A percentile compares a stretch with the other conserved stretches of the same genome.
These are phyloP conservation scores for Guadua angustifolia DNA, from an alignment of 176 grass and related monocot species.

Conservation along the genomic window DNA sequence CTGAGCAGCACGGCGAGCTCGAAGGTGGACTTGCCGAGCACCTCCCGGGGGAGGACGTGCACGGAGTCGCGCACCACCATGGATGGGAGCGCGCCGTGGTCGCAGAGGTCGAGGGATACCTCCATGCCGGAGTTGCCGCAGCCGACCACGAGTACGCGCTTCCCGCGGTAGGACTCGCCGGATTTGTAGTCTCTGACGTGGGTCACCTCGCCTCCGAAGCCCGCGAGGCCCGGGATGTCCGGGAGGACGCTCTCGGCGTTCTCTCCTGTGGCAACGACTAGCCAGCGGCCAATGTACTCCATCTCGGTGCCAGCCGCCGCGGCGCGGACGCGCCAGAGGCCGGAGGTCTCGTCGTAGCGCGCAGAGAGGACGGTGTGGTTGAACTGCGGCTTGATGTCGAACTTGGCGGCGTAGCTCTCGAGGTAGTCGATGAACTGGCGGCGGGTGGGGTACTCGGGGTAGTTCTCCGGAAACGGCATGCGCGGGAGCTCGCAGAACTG, in stretches of 20 bases:
- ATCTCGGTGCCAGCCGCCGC: conserved; percentile 30
- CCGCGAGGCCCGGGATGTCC: conserved; percentile 52
- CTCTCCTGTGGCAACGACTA: conserved; percentile 86
- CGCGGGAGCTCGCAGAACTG: conserved; percentile 81
- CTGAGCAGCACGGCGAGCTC: conserved; percentile 74
- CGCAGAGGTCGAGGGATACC: conserved; percentile 79
- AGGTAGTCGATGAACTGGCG: conserved; percentile 77
- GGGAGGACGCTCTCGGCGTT: conserved; percentile 71
- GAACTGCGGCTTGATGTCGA: conserved; percentile 69
- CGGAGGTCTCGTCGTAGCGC: conserved; percentile 69
- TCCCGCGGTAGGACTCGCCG: conserved; percentile 58
- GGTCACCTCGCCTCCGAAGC: conserved; percentile 47
- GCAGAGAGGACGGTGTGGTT: conserved; percentile 56
- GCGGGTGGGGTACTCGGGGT: conserved; percentile 81
- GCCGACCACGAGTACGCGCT: conserved; percentile 75
- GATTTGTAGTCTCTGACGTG: conserved; percentile 75
- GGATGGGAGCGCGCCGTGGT: conserved; percentile 56
- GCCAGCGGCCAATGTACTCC: conserved; percentile 87
- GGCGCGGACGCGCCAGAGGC: conserved; percentile 66
- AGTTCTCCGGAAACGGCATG: conserved; percentile 67
- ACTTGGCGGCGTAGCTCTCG: conserved; percentile 57
- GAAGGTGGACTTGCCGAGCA: conserved; percentile 77
- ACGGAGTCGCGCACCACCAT: conserved; percentile 91
- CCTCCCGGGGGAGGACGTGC: conserved; percentile 78
- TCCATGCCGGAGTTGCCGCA: conserved; percentile 96